These are phyloP conservation scores for Teunomyces aglyptinius DNA, from an alignment of 805 yeast genomes.

Conservation along the genomic window DNA sequence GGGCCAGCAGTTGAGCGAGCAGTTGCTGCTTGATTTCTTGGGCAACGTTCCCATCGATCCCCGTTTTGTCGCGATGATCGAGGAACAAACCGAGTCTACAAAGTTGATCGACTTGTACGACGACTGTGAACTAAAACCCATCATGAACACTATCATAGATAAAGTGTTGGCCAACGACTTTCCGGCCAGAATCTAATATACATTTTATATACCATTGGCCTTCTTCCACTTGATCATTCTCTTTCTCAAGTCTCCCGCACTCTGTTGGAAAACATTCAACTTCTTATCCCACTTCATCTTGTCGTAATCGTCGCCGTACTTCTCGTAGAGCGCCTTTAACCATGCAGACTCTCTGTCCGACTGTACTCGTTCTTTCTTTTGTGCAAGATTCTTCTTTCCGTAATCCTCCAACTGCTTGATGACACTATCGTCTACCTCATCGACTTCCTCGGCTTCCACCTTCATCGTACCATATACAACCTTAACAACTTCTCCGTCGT, in stretches of 20 bases:
- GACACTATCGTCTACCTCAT: conserved; percentile 45
- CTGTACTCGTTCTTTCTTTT: conserved; percentile 52
- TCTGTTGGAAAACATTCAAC: conserved; percentile 77
- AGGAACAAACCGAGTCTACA: conserved; percentile 45
- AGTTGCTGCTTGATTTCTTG: conserved; percentile 61
- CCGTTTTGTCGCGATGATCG: conserved; percentile 82
- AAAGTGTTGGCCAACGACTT: conserved; percentile 30
- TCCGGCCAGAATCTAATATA: conserved; percentile 21
- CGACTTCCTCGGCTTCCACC: conserved; percentile 15
- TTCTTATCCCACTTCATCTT: conserved; percentile 93
- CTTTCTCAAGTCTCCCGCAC: conserved; percentile 77
- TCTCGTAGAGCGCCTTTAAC: conserved; percentile 60
- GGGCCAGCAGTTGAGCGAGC: conserved; percentile 68
- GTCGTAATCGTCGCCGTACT: conserved; percentile 84
- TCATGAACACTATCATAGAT: conserved; percentile 36
- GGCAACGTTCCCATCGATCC: conserved; percentile 96
- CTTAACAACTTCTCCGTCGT: conserved; percentile 59
- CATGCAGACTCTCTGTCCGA: conserved; percentile 76
- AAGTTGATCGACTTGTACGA: conserved; percentile 35
- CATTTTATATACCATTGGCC: conserved; percentile 26
- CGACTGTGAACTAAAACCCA: conserved; percentile 33
- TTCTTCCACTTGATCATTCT: conserved; percentile 72
- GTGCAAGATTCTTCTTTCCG: conserved; percentile 44
- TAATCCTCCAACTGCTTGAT: conserved; percentile 64
- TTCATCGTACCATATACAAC: conserved; percentile 71